Evolutionary conservation across 306 rosid genomes (phyloP).

Genomic region (Mimosa bimucronata): DNA sequence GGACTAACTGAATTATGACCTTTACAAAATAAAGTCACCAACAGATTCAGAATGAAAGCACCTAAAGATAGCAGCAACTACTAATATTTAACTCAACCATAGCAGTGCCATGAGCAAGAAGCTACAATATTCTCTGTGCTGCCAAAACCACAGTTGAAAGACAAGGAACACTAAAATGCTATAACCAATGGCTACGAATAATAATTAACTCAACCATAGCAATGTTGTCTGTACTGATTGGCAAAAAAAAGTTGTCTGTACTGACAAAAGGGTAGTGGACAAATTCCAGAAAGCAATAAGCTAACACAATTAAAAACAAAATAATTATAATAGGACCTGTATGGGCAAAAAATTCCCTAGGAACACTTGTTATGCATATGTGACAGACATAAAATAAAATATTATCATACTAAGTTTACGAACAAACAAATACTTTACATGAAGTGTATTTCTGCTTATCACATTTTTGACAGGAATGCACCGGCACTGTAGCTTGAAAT

Average conservation of each 20-base stretch:
- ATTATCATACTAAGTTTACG: not conserved
- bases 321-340: not conserved
- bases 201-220: slow-evolving; percentile 1
- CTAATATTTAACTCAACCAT: slow-evolving; percentile 9
- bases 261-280: not conserved
- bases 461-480: not conserved
- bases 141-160: not conserved
- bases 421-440: not conserved
- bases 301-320: not conserved
- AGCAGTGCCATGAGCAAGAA: slow-evolving; percentile 13
- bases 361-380: not conserved
- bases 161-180: not conserved
- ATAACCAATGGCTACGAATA: not conserved
- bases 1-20: slow-evolving; percentile 82
- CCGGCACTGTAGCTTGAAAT: not conserved
- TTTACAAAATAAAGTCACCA: slow-evolving; percentile 44
- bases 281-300: not conserved
- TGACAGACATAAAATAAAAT: not conserved
- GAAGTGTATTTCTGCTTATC: not conserved
- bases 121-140: not conserved
- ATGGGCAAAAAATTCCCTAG: not conserved
- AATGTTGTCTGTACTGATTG: not conserved
- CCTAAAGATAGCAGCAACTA: slow-evolving; percentile 33
- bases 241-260: no score
- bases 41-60: slow-evolving; percentile 23